Evolutionary conservation across 2,329 filamentous ascomycete genomes (phyloP), one percentile per base, ranked within the genome.

Genomic region (Phaeosphaeria sp.): DNA sequence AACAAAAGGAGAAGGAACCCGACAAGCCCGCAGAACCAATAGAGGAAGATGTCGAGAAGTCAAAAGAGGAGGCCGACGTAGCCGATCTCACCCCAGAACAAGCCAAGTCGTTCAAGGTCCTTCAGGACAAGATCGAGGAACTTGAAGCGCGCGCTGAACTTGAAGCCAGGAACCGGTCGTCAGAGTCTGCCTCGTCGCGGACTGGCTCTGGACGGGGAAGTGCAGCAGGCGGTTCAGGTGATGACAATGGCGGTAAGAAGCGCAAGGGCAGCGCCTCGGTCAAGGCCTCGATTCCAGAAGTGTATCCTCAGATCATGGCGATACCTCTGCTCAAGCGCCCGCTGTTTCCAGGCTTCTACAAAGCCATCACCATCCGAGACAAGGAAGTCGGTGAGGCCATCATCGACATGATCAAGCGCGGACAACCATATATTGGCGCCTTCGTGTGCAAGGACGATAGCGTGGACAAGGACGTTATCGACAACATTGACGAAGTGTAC

Each of bases 391-490:
- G 93, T 15, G 88, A 89, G 41, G 95, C 95, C 21, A 96, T 99
- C 65, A 90, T 93, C 57, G 96, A 99, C 74, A 95, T 97, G 85
- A 92, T 98, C 76, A 97, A 96, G 83, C 86, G 94, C 52, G 95
- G 95, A 0, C 96, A 99, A 77, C 96, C 94, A 22, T 99, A 99
- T 71, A 92, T 99, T 42, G 95, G 95, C 62, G 94, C 93, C 2
- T 99, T 99, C 79, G 79, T 99, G 72, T 93, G 98, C 82, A 98
- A 98, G 79, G 93, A 99, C 73, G 94, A 97, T 73, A 90, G 92
- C 62, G 90, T 91, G 62, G 95, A 98, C 75, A 91, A 92, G 73
- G 96, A 99, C 77, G 87, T 96, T 49, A 98, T 99, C 74, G 91
- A 94, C 64, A 93, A 89, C 64, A 83, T 90, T 25, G 90, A 93